These are phyloP conservation scores for Candida krabiensis DNA, from an alignment of 805 yeast species.

Conservation along the genomic window DNA sequence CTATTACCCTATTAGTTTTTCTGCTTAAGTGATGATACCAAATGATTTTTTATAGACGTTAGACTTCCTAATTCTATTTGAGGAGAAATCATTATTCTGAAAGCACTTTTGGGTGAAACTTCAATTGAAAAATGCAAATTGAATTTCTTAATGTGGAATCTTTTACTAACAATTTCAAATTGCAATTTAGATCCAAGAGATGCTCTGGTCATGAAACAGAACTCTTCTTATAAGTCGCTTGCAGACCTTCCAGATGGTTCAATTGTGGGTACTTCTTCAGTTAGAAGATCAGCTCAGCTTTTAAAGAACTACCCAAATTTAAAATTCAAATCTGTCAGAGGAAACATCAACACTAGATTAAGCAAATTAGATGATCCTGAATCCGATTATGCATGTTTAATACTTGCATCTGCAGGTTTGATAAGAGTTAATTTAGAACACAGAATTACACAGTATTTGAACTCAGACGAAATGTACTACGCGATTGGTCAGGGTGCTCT, in stretches of 20 bases:
- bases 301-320: constrained; percentile 75
- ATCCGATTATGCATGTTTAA: constrained; percentile 60
- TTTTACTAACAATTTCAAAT: too few relatives aligned
- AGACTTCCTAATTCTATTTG: constrained; percentile 37
- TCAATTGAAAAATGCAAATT: too few relatives aligned
- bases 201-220: constrained; percentile 74
- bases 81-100: constrained; percentile 28
- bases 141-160: too few relatives aligned
- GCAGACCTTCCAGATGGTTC: constrained; percentile 81
- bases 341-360: constrained; percentile 78
- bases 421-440: constrained; percentile 67
- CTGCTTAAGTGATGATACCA: constrained; percentile 27
- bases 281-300: constrained; percentile 91
- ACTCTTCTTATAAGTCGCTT: constrained; percentile 61
- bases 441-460: constrained; percentile 72
- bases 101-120: too few relatives aligned
- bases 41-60: constrained; percentile 35
- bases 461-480: constrained; percentile 80
- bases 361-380: constrained; percentile 73
- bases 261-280: constrained; percentile 91
- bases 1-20: neutral
- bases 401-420: constrained; percentile 92
- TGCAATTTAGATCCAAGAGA: constrained; percentile 79
- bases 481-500: constrained; percentile 99
- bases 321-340: constrained; percentile 81